phyloP scores from a whole-genome alignment of 1,139 yeast genomes.

The Starmera stellimalicola region DNA sequence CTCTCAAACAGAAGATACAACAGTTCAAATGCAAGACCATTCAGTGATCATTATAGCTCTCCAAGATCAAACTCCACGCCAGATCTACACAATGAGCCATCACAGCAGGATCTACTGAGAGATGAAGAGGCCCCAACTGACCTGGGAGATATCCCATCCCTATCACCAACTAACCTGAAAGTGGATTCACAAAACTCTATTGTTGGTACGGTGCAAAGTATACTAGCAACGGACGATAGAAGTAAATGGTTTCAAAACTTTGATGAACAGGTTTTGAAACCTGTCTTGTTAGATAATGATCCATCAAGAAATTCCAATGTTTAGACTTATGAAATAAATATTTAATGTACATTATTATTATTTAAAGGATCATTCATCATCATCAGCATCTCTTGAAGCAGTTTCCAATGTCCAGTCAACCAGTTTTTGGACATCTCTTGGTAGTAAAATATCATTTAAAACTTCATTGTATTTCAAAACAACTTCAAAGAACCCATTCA shows the following conservation, averaged over 20 bases:
- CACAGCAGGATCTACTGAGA: conserved; percentile 15
- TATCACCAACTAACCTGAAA: conserved; percentile 9
- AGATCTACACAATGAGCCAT: conserved; percentile 5
- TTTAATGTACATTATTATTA: background rate
- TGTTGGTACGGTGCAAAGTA: conserved; percentile 17
- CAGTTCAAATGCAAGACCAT: conserved; percentile 9
- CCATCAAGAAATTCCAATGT: conserved; percentile 4
- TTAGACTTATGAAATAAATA: background rate
- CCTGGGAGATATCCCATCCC: conserved; percentile 19
- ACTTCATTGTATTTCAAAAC: conserved; percentile 54
- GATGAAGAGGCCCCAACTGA: conserved; percentile 19
- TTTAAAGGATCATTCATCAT: background rate
- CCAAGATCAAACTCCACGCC: conserved; percentile 8
- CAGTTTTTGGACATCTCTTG: conserved; percentile 52
- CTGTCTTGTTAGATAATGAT: conserved; percentile 67
- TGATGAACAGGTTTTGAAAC: conserved; percentile 93
- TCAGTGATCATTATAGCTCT: conserved; percentile 18
- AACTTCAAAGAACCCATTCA: conserved; percentile 53
- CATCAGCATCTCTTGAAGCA: conserved; percentile 29
- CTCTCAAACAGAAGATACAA: conserved; percentile 28
- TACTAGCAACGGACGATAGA: conserved; percentile 18
- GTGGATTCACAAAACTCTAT: conserved; percentile 5
- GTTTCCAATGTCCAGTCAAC: conserved; percentile 67
- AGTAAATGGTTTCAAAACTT: conserved; percentile 89
- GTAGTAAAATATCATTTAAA: conserved; percentile 52